phyloP scores from a whole-genome alignment of 805 yeast genomes.

The Wickerhamomyces hampshirensis region DNA sequence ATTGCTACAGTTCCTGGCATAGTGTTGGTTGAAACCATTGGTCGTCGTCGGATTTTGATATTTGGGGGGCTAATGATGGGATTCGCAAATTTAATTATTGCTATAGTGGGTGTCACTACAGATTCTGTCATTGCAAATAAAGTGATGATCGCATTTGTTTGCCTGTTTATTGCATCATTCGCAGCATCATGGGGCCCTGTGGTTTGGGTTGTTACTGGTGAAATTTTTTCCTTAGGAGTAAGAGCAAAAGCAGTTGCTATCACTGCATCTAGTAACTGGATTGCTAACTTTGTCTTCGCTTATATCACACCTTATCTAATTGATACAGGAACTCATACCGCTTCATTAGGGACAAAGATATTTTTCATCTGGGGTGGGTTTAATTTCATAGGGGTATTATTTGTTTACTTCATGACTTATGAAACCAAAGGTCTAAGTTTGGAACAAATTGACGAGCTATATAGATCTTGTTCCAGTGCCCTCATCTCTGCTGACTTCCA shows the following conservation, averaged over 20 bases:
- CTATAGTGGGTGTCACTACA: slow-evolving; percentile 50
- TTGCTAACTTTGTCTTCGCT: slow-evolving; percentile 72
- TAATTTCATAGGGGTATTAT: slow-evolving; percentile 52
- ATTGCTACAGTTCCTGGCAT: slow-evolving; percentile 81
- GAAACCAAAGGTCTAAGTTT: slow-evolving; percentile 77
- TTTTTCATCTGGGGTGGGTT: slow-evolving; percentile 80
- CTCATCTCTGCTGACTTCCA: slow-evolving; percentile 42
- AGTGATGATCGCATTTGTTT: slow-evolving; percentile 58
- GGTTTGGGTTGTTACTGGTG: slow-evolving; percentile 68
- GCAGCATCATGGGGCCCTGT: slow-evolving; percentile 84
- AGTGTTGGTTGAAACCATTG: slow-evolving; percentile 69
- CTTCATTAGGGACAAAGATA: slow-evolving; percentile 64
- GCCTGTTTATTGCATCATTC: slow-evolving; percentile 69
- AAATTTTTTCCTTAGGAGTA: slow-evolving; percentile 64
- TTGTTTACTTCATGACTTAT: slow-evolving; percentile 64
- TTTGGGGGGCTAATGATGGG: slow-evolving; percentile 78
- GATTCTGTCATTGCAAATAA: slow-evolving; percentile 45
- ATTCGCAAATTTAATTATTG: slow-evolving; percentile 62
- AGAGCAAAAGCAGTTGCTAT: slow-evolving; percentile 75
- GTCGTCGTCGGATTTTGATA: slow-evolving; percentile 67
- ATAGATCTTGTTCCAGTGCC: slow-evolving; percentile 54
- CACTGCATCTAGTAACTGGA: slow-evolving; percentile 77
- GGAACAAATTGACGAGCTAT: slow-evolving; percentile 79
- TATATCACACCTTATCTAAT: slow-evolving; percentile 70
- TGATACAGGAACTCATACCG: slow-evolving; percentile 63